These are phyloP conservation scores for Ophiocordyceps sinensis DNA, from an alignment of 2,329 filamentous ascomycete species.

Conservation along the genomic window DNA sequence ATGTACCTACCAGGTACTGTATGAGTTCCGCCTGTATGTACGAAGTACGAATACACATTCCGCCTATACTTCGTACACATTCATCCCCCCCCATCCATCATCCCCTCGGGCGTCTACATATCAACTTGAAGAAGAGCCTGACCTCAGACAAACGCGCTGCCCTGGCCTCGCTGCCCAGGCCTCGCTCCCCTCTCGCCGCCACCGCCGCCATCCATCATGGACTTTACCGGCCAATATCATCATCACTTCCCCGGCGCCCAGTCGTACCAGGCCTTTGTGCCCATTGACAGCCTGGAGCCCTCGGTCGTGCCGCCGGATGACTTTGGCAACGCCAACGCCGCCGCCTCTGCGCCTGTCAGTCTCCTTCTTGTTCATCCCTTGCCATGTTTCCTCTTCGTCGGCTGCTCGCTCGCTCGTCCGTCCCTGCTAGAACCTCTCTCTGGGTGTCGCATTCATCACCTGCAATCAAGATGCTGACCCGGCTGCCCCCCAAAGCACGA, in stretches of 20 bases:
- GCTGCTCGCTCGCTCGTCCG: slow-evolving; percentile 1
- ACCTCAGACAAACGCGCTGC: background rate
- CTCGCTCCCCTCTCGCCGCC: background rate
- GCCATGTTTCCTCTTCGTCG: background rate
- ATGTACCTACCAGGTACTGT: too few species aligned
- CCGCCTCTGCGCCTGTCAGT: slow-evolving; percentile 38
- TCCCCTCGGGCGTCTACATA: too few species aligned
- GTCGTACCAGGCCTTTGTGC: slow-evolving; percentile 39
- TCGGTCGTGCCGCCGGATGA: slow-evolving; percentile 43
- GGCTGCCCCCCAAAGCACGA: slow-evolving; percentile 23
- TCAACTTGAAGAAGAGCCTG: background rate
- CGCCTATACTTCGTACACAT: too few species aligned
- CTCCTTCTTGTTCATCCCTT: background rate
- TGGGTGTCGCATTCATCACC: slow-evolving; percentile 10
- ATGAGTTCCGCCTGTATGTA: too few species aligned
- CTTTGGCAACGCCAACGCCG: slow-evolving; percentile 31
- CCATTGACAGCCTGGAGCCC: slow-evolving; percentile 38
- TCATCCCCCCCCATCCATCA: too few species aligned
- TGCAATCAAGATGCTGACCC: slow-evolving; percentile 4
- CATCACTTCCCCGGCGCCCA: slow-evolving; percentile 31
- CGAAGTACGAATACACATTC: too few species aligned
- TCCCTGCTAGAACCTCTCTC: slow-evolving; percentile 1
- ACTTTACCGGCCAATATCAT: slow-evolving; percentile 33
- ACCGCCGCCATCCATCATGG: slow-evolving; percentile 24
- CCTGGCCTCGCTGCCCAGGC: background rate